phyloP scores from a whole-genome alignment of 257 asterid species.

The Paulownia fortunei region DNA sequence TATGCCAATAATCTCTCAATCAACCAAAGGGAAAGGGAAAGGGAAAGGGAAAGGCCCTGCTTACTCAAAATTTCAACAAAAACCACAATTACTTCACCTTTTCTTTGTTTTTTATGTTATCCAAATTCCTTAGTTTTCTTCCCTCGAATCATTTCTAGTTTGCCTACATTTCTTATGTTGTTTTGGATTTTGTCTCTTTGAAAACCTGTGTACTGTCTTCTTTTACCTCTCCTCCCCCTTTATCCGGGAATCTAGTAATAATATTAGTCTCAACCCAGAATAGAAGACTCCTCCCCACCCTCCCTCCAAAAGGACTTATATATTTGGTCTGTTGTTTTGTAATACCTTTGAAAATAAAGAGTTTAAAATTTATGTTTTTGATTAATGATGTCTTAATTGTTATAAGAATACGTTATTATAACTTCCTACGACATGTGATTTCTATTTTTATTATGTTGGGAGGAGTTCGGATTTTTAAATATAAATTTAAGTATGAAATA shows the following conservation, averaged over 20 bases:
- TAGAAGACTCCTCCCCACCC: too few species aligned
- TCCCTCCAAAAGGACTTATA: too few species aligned
- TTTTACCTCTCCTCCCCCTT: neutral
- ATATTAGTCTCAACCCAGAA: too few species aligned
- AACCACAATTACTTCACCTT: constrained; percentile 47
- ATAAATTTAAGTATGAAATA: too few species aligned
- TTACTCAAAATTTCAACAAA: constrained; percentile 42
- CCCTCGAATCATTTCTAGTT: constrained; percentile 50
- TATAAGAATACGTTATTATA: too few species aligned
- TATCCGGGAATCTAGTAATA: neutral
- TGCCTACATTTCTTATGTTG: constrained; percentile 39
- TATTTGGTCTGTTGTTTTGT: neutral
- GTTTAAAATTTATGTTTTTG: too few species aligned
- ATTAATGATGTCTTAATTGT: neutral
- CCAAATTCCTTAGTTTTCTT: constrained; percentile 42
- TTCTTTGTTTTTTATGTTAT: constrained; percentile 39
- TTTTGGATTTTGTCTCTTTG: constrained; percentile 39
- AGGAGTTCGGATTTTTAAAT: too few species aligned
- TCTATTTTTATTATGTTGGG: too few species aligned
- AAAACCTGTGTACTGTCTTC: constrained; percentile 20
- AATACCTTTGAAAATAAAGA: too few species aligned
- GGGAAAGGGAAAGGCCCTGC: too few species aligned
- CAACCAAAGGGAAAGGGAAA: too few species aligned
- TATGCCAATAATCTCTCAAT: constrained; percentile 59
- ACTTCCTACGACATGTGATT: too few species aligned